These are phyloP conservation scores for Colletotrichum shisoi DNA, from an alignment of 2,329 filamentous ascomycete genomes.

Conservation along the genomic window DNA sequence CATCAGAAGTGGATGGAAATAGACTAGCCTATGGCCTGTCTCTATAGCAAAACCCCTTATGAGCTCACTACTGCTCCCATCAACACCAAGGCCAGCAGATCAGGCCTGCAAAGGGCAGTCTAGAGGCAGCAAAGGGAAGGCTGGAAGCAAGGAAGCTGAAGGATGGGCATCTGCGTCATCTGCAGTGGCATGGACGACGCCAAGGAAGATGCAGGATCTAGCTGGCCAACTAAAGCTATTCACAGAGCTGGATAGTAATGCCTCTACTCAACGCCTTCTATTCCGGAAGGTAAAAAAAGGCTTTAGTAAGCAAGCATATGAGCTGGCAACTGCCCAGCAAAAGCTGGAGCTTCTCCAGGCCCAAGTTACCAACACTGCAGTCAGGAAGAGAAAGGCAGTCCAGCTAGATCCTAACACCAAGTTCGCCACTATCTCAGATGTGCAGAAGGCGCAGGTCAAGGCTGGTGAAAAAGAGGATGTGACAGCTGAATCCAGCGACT, in stretches of 20 bases:
- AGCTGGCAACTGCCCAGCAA: not conserved
- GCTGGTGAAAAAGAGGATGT: not conserved
- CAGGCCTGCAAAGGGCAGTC: no score
- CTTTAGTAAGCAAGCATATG: not conserved
- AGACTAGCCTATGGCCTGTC: not conserved
- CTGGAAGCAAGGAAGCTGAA: not conserved
- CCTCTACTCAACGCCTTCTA: not conserved
- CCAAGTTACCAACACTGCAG: not conserved
- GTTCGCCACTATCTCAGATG: not conserved
- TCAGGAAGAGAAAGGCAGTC: not conserved
- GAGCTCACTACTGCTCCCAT: not conserved
- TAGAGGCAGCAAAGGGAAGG: not conserved
- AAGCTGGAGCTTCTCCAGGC: not conserved
- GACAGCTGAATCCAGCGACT: not conserved
- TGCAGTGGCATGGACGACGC: not conserved
- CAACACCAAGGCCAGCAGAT: not conserved
- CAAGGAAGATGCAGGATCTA: not conserved
- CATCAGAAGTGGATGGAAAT: constrained; percentile 4
- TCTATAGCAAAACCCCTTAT: not conserved
- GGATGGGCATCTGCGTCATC: not conserved
- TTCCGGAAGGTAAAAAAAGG: not conserved
- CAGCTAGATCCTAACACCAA: not conserved
- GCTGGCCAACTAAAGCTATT: not conserved
- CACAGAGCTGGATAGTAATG: not conserved
- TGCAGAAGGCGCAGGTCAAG: not conserved